Evolutionary conservation across 495 filamentous ascomycete species (phyloP), one percentile per base, ranked within the genome.

Genomic region (Physcia stellaris): DNA sequence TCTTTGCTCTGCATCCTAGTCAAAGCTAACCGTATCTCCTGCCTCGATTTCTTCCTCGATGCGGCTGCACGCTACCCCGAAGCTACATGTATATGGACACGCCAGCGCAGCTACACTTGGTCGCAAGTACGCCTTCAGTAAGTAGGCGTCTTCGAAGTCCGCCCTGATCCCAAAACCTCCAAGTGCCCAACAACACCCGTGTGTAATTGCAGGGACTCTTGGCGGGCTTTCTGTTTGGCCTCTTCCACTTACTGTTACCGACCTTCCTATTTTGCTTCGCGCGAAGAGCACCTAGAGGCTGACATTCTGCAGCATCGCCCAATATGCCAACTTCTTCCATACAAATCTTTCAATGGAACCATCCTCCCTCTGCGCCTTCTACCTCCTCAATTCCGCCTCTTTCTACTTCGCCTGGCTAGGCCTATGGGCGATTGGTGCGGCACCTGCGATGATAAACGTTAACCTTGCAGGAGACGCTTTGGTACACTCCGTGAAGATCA

Each of bases 381-480:
- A 77, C 55, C 63, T 86, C 50, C 65, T 64, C 40, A 88, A 86
- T 49, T 66, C 68, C 6, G 66, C 71, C 1, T 75, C 83, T 49
- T 84, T 83, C 51, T 50, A 84, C 22, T 68, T 80, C 37, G 66
- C 64, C 0, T 75, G 74, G 68, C 46, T 83, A 30, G 79, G 64
- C 0, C 52, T 72, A 1, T 71, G 70, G 67, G 67, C 67, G 11
- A 70, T 83, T 43, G 80, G 79, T 1, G 71, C 69, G 24, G 77
- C 73, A 4, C 77, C 79, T 0, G 76, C 79, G 0, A 64, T 78
- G 43, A 79, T 87, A 52, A 88, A 88, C 52, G 74, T 80, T 45
- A 75, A 83, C 48, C 63, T 86, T 1, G 56, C 65, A 18, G 73
- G 71, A 0, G 72, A 80, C 35, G 76, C 75, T 1, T 50, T 86